Evolutionary conservation across 805 yeast species (phyloP), one percentile per base, ranked within the genome.

Genomic region (Saturnispora ahearnii): DNA sequence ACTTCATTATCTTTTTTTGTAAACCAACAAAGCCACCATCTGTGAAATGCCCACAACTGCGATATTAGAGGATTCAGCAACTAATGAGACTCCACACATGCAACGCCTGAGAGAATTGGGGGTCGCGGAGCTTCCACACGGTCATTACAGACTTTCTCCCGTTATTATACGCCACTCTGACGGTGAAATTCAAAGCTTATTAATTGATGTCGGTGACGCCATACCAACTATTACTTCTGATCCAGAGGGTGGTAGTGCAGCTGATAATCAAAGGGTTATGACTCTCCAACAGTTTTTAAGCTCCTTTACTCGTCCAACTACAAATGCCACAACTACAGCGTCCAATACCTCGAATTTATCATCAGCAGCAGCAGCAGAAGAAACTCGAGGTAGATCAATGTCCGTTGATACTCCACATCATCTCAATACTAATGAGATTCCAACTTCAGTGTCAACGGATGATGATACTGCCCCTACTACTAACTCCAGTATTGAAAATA

Each of bases 201-300:
- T 58, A 8, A 63, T 66, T 10, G 70, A 65, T 43, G 66, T 66
- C 4, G 68, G 69, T 2, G 59, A 53, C 12, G 28, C 31, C 8
- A 21, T 33, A 22, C 51, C 48, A 41, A n/a, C 34, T 6, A 30
- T 41, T 12, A n/a, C 33, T 11, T 15, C 36, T 5, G 26, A 41
- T 7, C 28, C 21, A 13, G 38, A 24, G 7, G 37, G 36, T 3
- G 34, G 37, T 2, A 37, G 28, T 10, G 26, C 40, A 5, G 12
- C 11, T 4, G 50, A 47, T 4, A 38, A 33, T 12, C 51, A 49
- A 40, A 28, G 47, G 18, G 48, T 44, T 7, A 38, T 40, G 34
- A 36, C 32, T 4, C 40, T 49, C 3, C 51, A 49, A 4, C 51
- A 50, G 32, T 37, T 52, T 22, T 31, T 52, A 7, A 31, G 34